These are phyloP conservation scores for Penicillium cataractarum DNA, from an alignment of 495 filamentous ascomycete genomes.

Conservation along the genomic window DNA sequence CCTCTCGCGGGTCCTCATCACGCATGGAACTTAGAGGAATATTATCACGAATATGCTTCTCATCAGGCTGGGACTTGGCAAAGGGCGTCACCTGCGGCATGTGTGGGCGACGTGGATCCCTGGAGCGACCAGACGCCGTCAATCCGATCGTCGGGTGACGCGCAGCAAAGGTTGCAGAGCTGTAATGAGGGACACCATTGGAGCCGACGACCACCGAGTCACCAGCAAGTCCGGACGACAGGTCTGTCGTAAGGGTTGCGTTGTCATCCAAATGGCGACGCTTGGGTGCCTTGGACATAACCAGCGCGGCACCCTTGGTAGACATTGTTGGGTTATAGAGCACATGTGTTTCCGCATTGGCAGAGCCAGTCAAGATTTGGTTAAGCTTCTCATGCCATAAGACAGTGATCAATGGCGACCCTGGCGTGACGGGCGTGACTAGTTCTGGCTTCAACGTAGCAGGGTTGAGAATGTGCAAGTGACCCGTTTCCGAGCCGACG, in stretches of 20 bases:
- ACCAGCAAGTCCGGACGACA: slow-evolving; percentile 75
- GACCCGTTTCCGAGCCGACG: slow-evolving; percentile 83
- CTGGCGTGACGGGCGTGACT: slow-evolving; percentile 82
- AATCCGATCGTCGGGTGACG: slow-evolving; percentile 72
- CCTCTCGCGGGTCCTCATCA: slow-evolving; percentile 95
- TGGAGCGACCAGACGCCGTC: slow-evolving; percentile 76
- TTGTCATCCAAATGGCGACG: slow-evolving; percentile 94
- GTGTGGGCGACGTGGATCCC: slow-evolving; percentile 80
- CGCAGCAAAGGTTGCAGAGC: slow-evolving; percentile 57
- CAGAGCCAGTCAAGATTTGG: slow-evolving; percentile 92
- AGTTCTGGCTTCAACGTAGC: slow-evolving; percentile 84
- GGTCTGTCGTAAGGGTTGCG: slow-evolving; percentile 79
- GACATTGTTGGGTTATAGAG: slow-evolving; percentile 89
- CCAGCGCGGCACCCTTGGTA: slow-evolving; percentile 75
- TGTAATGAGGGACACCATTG: slow-evolving; percentile 49
- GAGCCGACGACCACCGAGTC: slow-evolving; percentile 72
- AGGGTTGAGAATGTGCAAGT: slow-evolving; percentile 91
- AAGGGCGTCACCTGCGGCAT: slow-evolving; percentile 87
- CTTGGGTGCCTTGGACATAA: slow-evolving; percentile 93
- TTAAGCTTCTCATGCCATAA: slow-evolving; percentile 94
- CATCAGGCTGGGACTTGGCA: slow-evolving; percentile 87
- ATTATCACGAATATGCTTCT: slow-evolving; percentile 81
- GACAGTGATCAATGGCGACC: slow-evolving; percentile 78
- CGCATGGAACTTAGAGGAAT: slow-evolving; percentile 93
- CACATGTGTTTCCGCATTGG: slow-evolving; percentile 83